Evolutionary conservation across 1,284 basidiomycete species (phyloP), one percentile per base, ranked within the genome.

Genomic region (Leccinum griseonigrum): DNA sequence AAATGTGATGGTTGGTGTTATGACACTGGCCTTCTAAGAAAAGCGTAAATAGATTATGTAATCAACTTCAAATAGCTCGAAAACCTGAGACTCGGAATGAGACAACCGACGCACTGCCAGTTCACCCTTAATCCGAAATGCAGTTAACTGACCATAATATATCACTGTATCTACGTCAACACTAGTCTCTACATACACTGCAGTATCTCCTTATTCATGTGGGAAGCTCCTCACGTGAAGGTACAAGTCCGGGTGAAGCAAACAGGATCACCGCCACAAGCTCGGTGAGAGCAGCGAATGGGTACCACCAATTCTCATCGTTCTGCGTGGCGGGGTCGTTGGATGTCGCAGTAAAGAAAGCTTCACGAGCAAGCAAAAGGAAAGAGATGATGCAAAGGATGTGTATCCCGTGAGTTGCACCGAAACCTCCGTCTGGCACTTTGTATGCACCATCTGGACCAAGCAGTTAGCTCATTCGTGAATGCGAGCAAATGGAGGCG

Each of bases 231-330:
- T 71, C 71, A 3, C 66, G 68, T 10, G 72, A 68, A 22, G 81
- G 82, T 0, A 83, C 75, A 10, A 83, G 71, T 1, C 79, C 81
- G 1, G 81, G 80, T 2, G 72, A 67, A 13, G 74, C 60, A 55
- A 79, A 81, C 52, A 82, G 66, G 5, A 76, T 31, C 0, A 78
- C 79, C 0, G 77, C 79, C 28, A 81, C 61, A 26, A 81, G 60
- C 67, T 83, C 82, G 1, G 80, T 73, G 8, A 79, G 56, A 1
- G 79, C 80, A 3, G 78, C 68, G 8, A 83, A 71, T 2, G 81
- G 80, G 60, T 82, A 83, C 79, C 79, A 83, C 51, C 76, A 71
- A 31, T 72, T 67, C 64, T 83, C 81, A 29, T 79, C 69, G 46
- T 76, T 73, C 63, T 77, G 74, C 60, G 67, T 72, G 0, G 66